Evolutionary conservation across 441 rosid species (phyloP).

Genomic region (Arabidopsis hybrid): DNA sequence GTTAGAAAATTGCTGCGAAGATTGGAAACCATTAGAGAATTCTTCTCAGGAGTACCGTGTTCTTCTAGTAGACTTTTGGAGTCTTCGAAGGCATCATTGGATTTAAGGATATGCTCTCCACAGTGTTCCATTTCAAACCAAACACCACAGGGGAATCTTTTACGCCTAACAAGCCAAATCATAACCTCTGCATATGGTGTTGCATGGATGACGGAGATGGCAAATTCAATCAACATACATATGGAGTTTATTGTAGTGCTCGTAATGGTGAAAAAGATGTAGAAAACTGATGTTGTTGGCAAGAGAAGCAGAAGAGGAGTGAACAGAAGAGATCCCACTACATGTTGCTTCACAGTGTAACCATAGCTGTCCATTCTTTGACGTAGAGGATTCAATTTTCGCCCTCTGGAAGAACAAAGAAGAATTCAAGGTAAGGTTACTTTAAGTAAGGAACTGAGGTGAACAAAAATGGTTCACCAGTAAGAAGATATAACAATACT

Average conservation of each 20-base stretch:
- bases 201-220: conserved; percentile 77
- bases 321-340: conserved; percentile 94
- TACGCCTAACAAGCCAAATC: conserved; percentile 68
- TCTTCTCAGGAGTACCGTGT: conserved; percentile 28
- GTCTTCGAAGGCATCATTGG: conserved; percentile 38
- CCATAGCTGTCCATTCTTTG: conserved; percentile 89
- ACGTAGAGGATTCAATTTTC: conserved; percentile 96
- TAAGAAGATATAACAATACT: too few relatives aligned
- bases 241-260: conserved; percentile 60
- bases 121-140: conserved; percentile 70
- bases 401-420: conserved; percentile 69
- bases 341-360: conserved; percentile 88
- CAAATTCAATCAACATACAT: conserved; percentile 66
- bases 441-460: not conserved
- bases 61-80: conserved; percentile 37
- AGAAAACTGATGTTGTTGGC: conserved; percentile 93
- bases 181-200: conserved; percentile 78
- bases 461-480: not conserved
- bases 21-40: conserved; percentile 54
- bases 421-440: conserved; percentile 7
- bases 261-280: conserved; percentile 87
- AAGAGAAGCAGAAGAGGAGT: conserved; percentile 88
- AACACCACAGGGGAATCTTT: conserved; percentile 88
- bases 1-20: conserved; percentile 76
- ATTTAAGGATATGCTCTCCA: conserved; percentile 32